Evolutionary conservation across 257 asterid species (phyloP), one percentile per base, ranked within the genome.

Genomic region (Ilex asprella): DNA sequence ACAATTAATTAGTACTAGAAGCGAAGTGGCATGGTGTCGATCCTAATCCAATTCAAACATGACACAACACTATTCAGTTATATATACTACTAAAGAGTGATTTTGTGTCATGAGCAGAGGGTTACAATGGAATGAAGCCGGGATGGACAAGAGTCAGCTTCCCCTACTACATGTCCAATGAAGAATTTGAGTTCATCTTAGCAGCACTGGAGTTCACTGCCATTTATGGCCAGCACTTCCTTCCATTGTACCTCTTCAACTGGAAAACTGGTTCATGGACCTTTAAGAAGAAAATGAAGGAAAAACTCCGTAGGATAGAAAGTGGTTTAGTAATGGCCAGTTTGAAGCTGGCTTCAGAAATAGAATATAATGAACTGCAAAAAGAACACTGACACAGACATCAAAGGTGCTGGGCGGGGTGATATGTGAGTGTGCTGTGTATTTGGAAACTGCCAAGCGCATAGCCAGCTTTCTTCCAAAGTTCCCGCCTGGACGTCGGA

Each of bases 141-240:
- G 95, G 95, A 63, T 87, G 95, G 95, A 79, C 95, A 55, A 78
- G 95, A 56, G 79, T 87, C 60, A 82, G 94, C 77, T 82, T 87
- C 60, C 82, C 94, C 6, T 85, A 82, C 77, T 81, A 87, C 79
- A 83, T 81, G 95, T 75, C 86, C 1, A 65, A 71, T 70, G 85
- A 78, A 39, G 95, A 85, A 75, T 76, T 85, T 39, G 82, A 83
- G 61, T 85, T 85, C 60, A 76, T 80, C 57, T 27, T 83, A 10
- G 68, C 79, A 35, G 84, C 90, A 43, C 52, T 86, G 2, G 89
- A 88, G 47, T 88, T 84, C 75, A 21, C 84, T 43, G 79, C 90
- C 3, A 58, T 58, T 12, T 88, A 86, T 10, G 93, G 92, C n/a
- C 86, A 82, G 16, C 73, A 92, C 59, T 86, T 82, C 59, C 70